Percentiles rank a stretch among this genome's conserved stretches.
phyloP scores from a whole-genome alignment of 495 filamentous ascomycete species.

The Podospora tetraspora region DNA sequence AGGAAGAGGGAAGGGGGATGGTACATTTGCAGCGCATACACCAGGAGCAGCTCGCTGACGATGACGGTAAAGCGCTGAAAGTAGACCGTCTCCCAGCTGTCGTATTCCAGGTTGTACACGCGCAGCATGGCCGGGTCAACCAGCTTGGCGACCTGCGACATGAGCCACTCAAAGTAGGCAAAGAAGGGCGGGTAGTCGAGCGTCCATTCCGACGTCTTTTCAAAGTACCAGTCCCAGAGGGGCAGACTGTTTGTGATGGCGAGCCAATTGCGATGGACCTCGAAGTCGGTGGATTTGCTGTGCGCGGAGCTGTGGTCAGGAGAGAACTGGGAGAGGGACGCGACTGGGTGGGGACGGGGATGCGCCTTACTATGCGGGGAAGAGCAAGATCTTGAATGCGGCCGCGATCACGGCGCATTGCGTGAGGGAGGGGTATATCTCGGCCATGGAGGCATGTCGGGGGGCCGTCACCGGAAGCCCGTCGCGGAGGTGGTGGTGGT shows the following conservation, averaged over 20 bases:
- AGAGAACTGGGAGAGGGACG: constrained; percentile 1
- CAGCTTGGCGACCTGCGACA: constrained; percentile 74
- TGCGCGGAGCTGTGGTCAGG: background rate
- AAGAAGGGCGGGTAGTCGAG: constrained; percentile 99
- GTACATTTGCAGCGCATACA: constrained; percentile 78
- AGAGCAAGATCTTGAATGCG: constrained; percentile 88
- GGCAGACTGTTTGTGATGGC: constrained; percentile 88
- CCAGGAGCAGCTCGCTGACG: constrained; percentile 73
- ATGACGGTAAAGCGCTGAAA: constrained; percentile 90
- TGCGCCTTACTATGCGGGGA: constrained; percentile 84
- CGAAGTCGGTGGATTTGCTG: constrained; percentile 99
- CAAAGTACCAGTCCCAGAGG: constrained; percentile 87
- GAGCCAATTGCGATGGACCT: constrained; percentile 97
- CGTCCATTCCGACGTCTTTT: constrained; percentile 97
- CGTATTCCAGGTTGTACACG: constrained; percentile 74
- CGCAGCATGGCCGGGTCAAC: constrained; percentile 77
- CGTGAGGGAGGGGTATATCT: constrained; percentile 74
- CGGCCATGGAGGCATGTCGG: constrained; percentile 57
- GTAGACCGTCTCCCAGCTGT: constrained; percentile 86
- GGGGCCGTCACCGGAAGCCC: background rate
- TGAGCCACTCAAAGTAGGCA: constrained; percentile 89
- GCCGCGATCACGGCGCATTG: constrained; percentile 84
- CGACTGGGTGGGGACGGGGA: background rate
- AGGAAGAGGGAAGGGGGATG: too few relatives aligned
- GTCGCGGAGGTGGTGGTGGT: background rate